These are phyloP conservation scores for Microdochium trichocladiopsis DNA, from an alignment of 2,329 filamentous ascomycete genomes.

Conservation along the genomic window DNA sequence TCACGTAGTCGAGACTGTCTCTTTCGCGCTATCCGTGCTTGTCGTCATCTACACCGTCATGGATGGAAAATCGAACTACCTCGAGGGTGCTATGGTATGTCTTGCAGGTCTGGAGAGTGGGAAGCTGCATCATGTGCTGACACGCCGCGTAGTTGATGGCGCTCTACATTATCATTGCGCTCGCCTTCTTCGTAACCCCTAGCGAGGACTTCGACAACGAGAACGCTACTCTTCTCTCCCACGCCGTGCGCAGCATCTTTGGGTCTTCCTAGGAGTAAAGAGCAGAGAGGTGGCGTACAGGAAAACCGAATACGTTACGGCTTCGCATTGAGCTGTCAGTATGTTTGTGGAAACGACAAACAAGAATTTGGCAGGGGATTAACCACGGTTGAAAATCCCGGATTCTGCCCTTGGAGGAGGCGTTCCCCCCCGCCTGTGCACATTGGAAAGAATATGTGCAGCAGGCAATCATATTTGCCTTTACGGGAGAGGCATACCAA, in stretches of 20 bases:
- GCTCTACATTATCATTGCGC: conserved; percentile 52
- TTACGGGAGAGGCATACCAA: no score
- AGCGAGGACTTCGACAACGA: conserved; percentile 36
- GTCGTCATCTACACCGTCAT: conserved; percentile 72
- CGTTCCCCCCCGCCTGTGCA: no score
- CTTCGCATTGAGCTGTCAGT: no score
- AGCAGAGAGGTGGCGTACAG: no score
- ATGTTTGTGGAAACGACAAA: no score
- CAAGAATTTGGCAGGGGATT: no score
- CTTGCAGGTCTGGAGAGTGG: background rate
- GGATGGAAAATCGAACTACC: conserved; percentile 78
- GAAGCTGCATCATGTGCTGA: conserved; percentile 7
- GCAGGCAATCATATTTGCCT: no score
- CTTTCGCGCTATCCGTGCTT: conserved; percentile 68
- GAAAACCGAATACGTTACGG: no score
- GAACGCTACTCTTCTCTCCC: conserved; percentile 4
- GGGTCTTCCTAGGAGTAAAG: conserved; percentile 1
- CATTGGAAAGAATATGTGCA: no score
- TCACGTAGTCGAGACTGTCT: conserved; percentile 59
- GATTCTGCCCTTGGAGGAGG: no score
- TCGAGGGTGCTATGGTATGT: conserved; percentile 69
- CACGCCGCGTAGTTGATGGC: conserved; percentile 27
- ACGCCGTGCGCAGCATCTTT: background rate
- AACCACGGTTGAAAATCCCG: no score
- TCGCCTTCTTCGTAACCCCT: conserved; percentile 53